A percentile compares a stretch with the other conserved stretches of the same genome.
Conservation (phyloP, 495 filamentous ascomycete species). For the Talaromyces thailandensis region DNA sequence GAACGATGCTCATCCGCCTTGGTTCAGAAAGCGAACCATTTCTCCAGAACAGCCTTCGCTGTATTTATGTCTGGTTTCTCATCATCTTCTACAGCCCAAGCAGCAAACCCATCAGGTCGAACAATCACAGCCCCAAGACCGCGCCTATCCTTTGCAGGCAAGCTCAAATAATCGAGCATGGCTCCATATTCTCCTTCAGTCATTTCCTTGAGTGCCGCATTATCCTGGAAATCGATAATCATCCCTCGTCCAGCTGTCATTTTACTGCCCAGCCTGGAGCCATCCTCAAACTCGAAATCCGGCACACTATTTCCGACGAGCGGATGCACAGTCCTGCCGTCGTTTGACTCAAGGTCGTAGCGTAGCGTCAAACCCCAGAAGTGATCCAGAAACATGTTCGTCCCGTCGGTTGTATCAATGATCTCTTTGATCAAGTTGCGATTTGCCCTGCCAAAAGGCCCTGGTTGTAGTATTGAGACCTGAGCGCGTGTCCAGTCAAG, state of each 20-base stretch:
- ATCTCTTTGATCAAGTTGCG: constrained; percentile 14
- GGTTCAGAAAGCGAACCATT: constrained; percentile 7
- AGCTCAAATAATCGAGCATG: constrained; percentile 13
- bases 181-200: constrained; percentile 5
- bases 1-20: not conserved
- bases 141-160: constrained; percentile 14
- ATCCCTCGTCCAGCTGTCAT: constrained; percentile 12
- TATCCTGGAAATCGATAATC: constrained; percentile 14
- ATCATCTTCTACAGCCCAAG: constrained; percentile 14
- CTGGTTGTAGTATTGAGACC: constrained; percentile 14
- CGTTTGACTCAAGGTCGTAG: constrained; percentile 14
- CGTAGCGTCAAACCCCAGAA: constrained; percentile 21
- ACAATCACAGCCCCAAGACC: constrained; percentile 17
- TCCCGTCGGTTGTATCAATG: constrained; percentile 19
- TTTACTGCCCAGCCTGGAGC: constrained; percentile 14
- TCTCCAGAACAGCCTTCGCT: constrained; percentile 8
- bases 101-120: constrained; percentile 24
- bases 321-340: constrained; percentile 9
- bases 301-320: constrained; percentile 20
- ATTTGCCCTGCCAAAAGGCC: constrained; percentile 10
- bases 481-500: constrained; percentile 22
- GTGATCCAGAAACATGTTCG: constrained; percentile 19
- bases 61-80: constrained; percentile 9
- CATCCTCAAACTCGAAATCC: constrained; percentile 19
- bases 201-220: not conserved